Percentiles rank a stretch among this genome's conserved stretches.
These are phyloP conservation scores for Colletotrichum sojae DNA, from an alignment of 2,329 filamentous ascomycete species.

Conservation along the genomic window DNA sequence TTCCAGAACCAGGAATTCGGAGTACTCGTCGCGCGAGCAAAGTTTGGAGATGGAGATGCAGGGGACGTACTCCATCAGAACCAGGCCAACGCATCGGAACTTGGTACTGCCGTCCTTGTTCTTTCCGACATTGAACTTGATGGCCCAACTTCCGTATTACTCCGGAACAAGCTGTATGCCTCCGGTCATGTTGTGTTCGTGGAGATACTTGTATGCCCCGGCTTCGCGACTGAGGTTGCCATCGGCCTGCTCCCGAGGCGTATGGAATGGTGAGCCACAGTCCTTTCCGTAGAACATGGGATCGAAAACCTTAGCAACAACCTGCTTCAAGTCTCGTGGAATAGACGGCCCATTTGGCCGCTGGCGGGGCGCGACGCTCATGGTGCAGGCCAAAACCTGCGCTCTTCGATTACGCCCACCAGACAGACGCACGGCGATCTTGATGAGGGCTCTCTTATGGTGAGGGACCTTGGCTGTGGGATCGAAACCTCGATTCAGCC, in stretches of 20 bases:
- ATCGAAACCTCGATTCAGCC: not conserved
- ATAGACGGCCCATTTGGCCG: no score
- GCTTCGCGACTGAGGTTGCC: not conserved
- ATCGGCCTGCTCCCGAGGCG: not conserved
- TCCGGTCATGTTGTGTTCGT: not conserved
- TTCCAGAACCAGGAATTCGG: not conserved
- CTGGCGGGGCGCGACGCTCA: no score
- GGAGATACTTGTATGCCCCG: conserved; percentile 3
- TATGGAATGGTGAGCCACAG: not conserved
- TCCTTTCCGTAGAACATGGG: not conserved
- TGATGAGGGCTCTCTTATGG: not conserved
- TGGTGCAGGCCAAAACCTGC: not conserved
- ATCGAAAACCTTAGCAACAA: conserved; percentile 3
- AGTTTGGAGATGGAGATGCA: not conserved
- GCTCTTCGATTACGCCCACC: not conserved
- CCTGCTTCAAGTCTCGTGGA: not conserved
- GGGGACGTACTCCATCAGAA: conserved; percentile 8
- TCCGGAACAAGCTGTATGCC: not conserved
- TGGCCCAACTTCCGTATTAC: conserved; percentile 7
- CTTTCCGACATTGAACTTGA: not conserved
- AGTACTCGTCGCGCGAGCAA: not conserved
- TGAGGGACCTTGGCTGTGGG: not conserved
- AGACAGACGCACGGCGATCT: not conserved
- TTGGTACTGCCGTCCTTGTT: fast-evolving
- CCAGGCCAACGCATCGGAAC: not conserved